Percentiles rank a stretch among this genome's conserved stretches.
These are phyloP conservation scores for Ophiostoma quercus DNA, from an alignment of 2,329 filamentous ascomycete genomes.

Conservation along the genomic window DNA sequence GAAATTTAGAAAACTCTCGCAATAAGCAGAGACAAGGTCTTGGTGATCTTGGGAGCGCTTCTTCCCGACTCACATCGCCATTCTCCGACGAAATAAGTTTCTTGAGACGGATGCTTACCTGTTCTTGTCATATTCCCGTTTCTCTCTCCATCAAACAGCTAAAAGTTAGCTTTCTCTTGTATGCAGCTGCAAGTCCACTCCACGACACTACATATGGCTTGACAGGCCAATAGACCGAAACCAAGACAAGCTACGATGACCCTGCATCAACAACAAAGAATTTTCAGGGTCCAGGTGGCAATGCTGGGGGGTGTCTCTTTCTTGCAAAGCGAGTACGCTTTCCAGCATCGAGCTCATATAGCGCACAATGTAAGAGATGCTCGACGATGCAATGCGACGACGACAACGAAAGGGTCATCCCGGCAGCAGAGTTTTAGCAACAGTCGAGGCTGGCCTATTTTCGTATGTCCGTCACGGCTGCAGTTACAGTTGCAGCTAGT, in stretches of 20 bases:
- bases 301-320: slow-evolving; percentile 8
- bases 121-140: too few species aligned
- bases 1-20: too few species aligned
- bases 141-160: too few species aligned
- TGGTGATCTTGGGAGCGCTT: slow-evolving; percentile 11
- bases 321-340: background rate
- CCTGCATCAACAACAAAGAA: slow-evolving; percentile 11
- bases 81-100: background rate
- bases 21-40: background rate
- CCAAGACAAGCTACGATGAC: background rate
- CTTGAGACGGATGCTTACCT: too few species aligned
- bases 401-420: background rate
- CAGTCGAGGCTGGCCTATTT: background rate
- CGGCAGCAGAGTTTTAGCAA: background rate
- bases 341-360: background rate
- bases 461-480: background rate
- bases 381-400: background rate
- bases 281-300: slow-evolving; percentile 9
- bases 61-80: slow-evolving; percentile 7
- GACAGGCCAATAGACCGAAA: background rate
- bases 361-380: background rate
- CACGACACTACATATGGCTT: background rate
- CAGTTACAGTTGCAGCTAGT: background rate
- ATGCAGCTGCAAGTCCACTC: too few species aligned
- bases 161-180: too few species aligned